These are phyloP conservation scores for Atractiella rhizophila DNA, from an alignment of 768 basidiomycete species.

Conservation along the genomic window DNA sequence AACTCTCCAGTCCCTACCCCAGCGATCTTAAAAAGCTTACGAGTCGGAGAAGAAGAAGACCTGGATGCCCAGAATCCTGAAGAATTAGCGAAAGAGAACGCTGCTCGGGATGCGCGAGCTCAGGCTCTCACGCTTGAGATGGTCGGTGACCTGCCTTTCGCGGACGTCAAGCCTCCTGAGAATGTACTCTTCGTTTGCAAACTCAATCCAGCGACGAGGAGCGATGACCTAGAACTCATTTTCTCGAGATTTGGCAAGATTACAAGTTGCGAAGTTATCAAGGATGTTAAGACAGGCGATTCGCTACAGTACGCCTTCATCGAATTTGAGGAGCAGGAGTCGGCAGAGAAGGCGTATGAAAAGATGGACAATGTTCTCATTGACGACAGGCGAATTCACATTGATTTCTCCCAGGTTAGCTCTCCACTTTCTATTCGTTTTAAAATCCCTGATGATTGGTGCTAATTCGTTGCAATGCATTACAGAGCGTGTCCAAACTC, in stretches of 20 bases:
- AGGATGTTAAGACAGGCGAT: slow-evolving; percentile 87
- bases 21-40: slow-evolving; percentile 40
- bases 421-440: slow-evolving; percentile 1
- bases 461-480: slow-evolving; percentile 26
- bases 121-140: slow-evolving; percentile 93
- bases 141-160: slow-evolving; percentile 96
- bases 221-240: slow-evolving; percentile 90
- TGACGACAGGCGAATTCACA: slow-evolving; percentile 94
- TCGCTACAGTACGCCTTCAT: slow-evolving; percentile 95
- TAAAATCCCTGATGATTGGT: background rate
- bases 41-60: slow-evolving; percentile 88
- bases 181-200: slow-evolving; percentile 98
- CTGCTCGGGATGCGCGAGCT: slow-evolving; percentile 62
- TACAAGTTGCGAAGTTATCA: slow-evolving; percentile 90
- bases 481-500: slow-evolving; percentile 75
- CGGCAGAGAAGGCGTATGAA: slow-evolving; percentile 95
- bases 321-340: slow-evolving; percentile 79
- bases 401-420: slow-evolving; percentile 54
- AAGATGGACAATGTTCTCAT: slow-evolving; percentile 99
- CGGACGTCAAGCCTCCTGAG: slow-evolving; percentile 89
- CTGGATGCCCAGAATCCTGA: slow-evolving; percentile 28
- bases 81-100: slow-evolving; percentile 58
- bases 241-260: slow-evolving; percentile 87
- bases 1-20: slow-evolving; percentile 54
- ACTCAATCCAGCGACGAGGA: slow-evolving; percentile 76